Conservation (phyloP, 139 green algal genomes). For the Marvania coccoides region DNA sequence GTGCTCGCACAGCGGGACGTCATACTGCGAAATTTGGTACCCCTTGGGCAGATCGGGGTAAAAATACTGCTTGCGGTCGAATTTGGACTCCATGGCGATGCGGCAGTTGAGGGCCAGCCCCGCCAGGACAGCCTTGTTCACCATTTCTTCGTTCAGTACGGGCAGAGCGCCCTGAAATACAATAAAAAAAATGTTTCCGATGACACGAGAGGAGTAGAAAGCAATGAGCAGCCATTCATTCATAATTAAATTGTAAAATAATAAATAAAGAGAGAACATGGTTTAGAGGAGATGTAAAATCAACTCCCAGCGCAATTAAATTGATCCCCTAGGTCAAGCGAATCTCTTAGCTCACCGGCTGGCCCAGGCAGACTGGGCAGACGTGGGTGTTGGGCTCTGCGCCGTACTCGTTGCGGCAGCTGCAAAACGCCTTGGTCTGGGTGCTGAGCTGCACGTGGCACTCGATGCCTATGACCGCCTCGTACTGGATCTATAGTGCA, state of each 20-base stretch:
- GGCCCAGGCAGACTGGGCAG: slow-evolving; percentile 93
- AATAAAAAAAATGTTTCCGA: neutral
- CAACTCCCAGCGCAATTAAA: too few relatives aligned
- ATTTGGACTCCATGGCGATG: slow-evolving; percentile 79
- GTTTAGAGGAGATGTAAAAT: too few relatives aligned
- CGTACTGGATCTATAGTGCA: slow-evolving; percentile 54
- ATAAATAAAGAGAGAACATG: too few relatives aligned
- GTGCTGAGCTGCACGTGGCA: slow-evolving; percentile 97
- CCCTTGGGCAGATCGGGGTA: slow-evolving; percentile 97
- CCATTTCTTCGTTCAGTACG: slow-evolving; percentile 64
- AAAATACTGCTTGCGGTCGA: slow-evolving; percentile 99
- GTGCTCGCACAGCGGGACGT: slow-evolving; percentile 69
- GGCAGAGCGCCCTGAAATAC: slow-evolving; percentile 84
- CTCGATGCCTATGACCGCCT: slow-evolving; percentile 95
- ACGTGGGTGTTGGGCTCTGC: slow-evolving; percentile 81
- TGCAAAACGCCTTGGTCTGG: slow-evolving; percentile 92
- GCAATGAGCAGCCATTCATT: neutral
- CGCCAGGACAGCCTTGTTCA: slow-evolving; percentile 61
- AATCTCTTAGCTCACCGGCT: slow-evolving; percentile 73
- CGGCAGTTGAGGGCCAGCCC: slow-evolving; percentile 76
- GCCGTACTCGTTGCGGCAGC: slow-evolving; percentile 79
- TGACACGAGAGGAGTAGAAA: neutral
- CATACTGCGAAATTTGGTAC: slow-evolving; percentile 96
- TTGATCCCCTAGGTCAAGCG: too few relatives aligned
- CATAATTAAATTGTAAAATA: neutral